Conservation (phyloP, 495 filamentous ascomycete genomes). For the Xylaria nigripes region DNA sequence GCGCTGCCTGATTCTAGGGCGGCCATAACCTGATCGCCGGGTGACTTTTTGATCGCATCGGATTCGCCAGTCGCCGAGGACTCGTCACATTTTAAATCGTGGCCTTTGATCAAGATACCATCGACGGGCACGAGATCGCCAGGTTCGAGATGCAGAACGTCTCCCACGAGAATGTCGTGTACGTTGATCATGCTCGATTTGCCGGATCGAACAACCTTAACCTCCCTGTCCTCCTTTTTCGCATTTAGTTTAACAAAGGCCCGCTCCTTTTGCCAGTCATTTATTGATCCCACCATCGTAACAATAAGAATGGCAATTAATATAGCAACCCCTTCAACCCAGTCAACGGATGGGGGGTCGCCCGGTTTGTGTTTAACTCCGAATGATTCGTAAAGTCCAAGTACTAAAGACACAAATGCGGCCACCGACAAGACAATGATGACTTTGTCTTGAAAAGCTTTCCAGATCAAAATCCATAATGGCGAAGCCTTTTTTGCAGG, state of each 20-base stretch:
- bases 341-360: constrained; percentile 55
- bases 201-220: constrained; percentile 72
- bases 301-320: constrained; percentile 64
- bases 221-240: constrained; percentile 60
- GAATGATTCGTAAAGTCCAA: constrained; percentile 58
- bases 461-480: constrained; percentile 68
- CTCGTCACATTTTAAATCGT: constrained; percentile 71
- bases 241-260: constrained; percentile 63
- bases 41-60: constrained; percentile 54
- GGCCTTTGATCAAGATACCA: constrained; percentile 65
- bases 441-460: constrained; percentile 78
- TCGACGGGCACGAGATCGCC: constrained; percentile 82
- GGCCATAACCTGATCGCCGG: constrained; percentile 53
- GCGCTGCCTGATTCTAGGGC: constrained; percentile 51
- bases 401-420: constrained; percentile 71
- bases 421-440: constrained; percentile 70
- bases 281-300: constrained; percentile 57
- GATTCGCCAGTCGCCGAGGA: constrained; percentile 72
- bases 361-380: constrained; percentile 31
- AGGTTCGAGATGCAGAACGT: constrained; percentile 76
- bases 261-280: constrained; percentile 68
- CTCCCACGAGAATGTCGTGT: constrained; percentile 73
- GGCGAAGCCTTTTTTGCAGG: constrained; percentile 63
- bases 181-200: constrained; percentile 69
- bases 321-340: constrained; percentile 70